Percentiles rank a stretch among this genome's conserved stretches.
These are phyloP conservation scores for Ophiostoma pallidulum DNA, from an alignment of 2,329 filamentous ascomycete species.

Conservation along the genomic window DNA sequence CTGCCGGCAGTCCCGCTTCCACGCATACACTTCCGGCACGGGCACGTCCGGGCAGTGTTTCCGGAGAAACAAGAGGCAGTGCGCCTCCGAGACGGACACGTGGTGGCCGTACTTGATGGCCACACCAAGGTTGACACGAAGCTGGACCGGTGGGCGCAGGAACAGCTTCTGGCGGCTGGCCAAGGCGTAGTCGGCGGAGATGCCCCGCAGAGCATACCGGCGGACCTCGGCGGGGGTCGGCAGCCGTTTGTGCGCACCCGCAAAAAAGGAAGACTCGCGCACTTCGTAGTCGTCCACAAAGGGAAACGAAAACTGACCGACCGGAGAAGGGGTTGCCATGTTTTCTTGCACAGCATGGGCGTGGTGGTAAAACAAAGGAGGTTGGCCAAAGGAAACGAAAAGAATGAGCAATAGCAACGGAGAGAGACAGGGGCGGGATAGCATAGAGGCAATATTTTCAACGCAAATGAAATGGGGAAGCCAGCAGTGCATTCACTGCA, in stretches of 20 bases:
- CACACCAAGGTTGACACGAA: constrained; percentile 15
- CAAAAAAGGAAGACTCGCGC: neutral
- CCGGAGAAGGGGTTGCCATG: too few species aligned
- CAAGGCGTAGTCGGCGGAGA: too few species aligned
- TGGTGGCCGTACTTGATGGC: constrained; percentile 24
- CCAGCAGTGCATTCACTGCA: too few species aligned
- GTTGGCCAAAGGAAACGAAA: too few species aligned
- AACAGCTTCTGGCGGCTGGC: too few species aligned
- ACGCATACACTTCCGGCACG: constrained; percentile 18
- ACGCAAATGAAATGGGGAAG: too few species aligned
- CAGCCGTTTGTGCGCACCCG: neutral
- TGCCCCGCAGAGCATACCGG: too few species aligned
- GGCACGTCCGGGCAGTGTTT: constrained; percentile 11
- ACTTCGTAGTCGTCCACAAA: constrained; percentile 10
- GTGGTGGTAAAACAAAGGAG: too few species aligned
- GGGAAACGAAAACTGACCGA: neutral
- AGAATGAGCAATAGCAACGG: too few species aligned
- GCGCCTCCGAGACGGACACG: constrained; percentile 20
- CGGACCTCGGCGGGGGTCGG: constrained; percentile 8
- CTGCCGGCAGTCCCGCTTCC: constrained; percentile 18
- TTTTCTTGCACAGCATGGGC: too few species aligned
- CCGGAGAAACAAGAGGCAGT: constrained; percentile 14
- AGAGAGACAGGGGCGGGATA: too few species aligned
- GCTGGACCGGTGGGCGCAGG: neutral
- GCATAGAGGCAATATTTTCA: too few species aligned